phyloP scores from a whole-genome alignment of 805 yeast species.

The Kuraishia cidri region DNA sequence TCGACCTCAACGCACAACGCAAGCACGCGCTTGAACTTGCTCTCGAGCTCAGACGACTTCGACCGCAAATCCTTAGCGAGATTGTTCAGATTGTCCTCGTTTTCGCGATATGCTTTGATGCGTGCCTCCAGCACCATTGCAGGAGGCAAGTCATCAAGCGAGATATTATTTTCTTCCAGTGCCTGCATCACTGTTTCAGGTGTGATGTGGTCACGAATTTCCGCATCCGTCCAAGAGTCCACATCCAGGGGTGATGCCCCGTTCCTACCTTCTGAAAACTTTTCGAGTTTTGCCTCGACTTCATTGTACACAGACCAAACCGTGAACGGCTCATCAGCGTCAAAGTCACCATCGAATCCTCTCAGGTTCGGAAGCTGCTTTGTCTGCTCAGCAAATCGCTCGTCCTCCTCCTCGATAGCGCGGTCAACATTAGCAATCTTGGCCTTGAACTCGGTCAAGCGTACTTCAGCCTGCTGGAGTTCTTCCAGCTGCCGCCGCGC shows the following conservation, averaged over 20 bases:
- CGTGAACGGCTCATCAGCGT: slow-evolving; percentile 89
- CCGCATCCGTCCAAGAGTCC: slow-evolving; percentile 1
- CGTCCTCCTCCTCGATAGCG: slow-evolving; percentile 57
- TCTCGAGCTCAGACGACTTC: slow-evolving; percentile 49
- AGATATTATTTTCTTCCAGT: slow-evolving; percentile 15
- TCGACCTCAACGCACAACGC: slow-evolving; percentile 78
- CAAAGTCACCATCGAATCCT: slow-evolving; percentile 48
- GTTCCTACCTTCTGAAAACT: slow-evolving; percentile 6
- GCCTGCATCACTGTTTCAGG: slow-evolving; percentile 17
- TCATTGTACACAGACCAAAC: slow-evolving; percentile 50
- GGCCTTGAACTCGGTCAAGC: slow-evolving; percentile 40
- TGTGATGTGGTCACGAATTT: slow-evolving; percentile 5
- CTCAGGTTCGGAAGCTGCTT: slow-evolving; percentile 21
- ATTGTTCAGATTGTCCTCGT: slow-evolving; percentile 46
- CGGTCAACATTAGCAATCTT: slow-evolving; percentile 50
- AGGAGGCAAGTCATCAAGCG: slow-evolving; percentile 31
- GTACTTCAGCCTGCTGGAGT: slow-evolving; percentile 33
- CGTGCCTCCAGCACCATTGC: slow-evolving; percentile 59
- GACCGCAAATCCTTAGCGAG: slow-evolving; percentile 45
- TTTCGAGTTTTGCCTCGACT: slow-evolving; percentile 30
- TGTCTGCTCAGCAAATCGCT: slow-evolving; percentile 33
- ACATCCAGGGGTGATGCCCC: background rate
- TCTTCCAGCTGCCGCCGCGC: slow-evolving; percentile 41
- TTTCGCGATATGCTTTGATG: slow-evolving; percentile 67
- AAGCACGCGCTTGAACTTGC: slow-evolving; percentile 81